Evolutionary conservation across 306 rosid species (phyloP), one percentile per base, ranked within the genome.

Genomic region (Mucuna pruriens): DNA sequence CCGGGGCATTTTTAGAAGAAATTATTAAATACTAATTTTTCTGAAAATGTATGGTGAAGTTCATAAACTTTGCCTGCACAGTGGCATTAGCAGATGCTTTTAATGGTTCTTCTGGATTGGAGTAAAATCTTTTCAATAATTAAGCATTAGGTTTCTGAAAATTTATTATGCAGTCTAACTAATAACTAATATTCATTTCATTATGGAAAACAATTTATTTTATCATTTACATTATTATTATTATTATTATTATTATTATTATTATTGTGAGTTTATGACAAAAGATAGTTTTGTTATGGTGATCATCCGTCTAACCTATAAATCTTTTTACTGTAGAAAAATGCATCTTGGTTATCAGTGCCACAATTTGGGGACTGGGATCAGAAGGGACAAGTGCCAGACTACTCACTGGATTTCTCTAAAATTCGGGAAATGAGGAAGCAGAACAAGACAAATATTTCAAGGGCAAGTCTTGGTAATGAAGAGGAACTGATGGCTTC

Each of bases 361-460:
- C 99, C 99, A 16, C 97, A 92, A 69, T 95, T 93, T 74, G 99
- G 99, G 44, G 98, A 91, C 78, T 95, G 99, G 99, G 99, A 95
- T 82, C 98, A 91, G 81, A 90, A 91, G 86, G 99, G 98, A 8
- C 94, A 75, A 78, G n/a, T 95, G 71, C 98, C 99, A 3, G 99
- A 95, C 65, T 95, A 95, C 86, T 95, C 98, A 0, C 23, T 95
- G 79, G 98, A 95, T 90, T 95, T 95, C 86, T 87, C 99, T 4
- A 95, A 95, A 91, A 93, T 95, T 70, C 85, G 99, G 79, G 99
- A 95, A 90, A 89, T 71, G 86, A 92, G 98, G 89, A 95, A 95
- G 86, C 99, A 93, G 65, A 93, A 95, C 91, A 95, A 95, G 90
- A 90, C 85, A 34, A 95, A 95, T 25, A 38, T 87, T 39, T 90